phyloP scores from a whole-genome alignment of 2,329 filamentous ascomycete genomes.

The Clarireedia paspali region DNA sequence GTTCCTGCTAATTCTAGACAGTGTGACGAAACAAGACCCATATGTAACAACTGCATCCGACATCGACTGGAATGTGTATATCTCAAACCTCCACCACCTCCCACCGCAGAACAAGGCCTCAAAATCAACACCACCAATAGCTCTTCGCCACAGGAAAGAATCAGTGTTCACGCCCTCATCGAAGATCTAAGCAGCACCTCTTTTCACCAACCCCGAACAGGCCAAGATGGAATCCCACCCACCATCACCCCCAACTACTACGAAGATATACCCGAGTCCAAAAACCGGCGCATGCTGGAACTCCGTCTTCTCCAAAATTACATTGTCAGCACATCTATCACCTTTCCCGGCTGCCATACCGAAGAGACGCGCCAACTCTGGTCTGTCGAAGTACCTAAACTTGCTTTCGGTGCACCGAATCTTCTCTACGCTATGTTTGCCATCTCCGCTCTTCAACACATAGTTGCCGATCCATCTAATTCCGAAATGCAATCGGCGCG shows the following conservation, averaged over 20 bases:
- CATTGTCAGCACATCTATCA: slow-evolving; percentile 7
- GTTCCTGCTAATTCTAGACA: not conserved
- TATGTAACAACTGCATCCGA: slow-evolving; percentile 14
- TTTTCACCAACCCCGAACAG: not conserved
- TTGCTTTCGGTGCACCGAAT: slow-evolving; percentile 10
- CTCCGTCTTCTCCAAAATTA: slow-evolving; percentile 15
- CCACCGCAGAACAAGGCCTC: not conserved
- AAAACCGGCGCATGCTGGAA: slow-evolving; percentile 12
- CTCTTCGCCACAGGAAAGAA: not conserved
- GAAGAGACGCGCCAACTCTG: slow-evolving; percentile 6
- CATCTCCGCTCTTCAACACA: slow-evolving; percentile 12
- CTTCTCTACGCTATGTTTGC: slow-evolving; percentile 15
- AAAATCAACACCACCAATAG: slow-evolving; percentile 2
- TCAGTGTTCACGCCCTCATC: not conserved
- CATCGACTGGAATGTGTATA: slow-evolving; percentile 15
- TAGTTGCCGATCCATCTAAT: slow-evolving; percentile 9
- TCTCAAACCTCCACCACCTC: slow-evolving; percentile 1
- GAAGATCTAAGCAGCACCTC: slow-evolving; percentile 4
- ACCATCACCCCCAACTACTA: not conserved
- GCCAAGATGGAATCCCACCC: not conserved
- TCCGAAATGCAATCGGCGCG: slow-evolving; percentile 10
- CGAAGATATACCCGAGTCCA: slow-evolving; percentile 10
- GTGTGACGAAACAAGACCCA: slow-evolving; percentile 15
- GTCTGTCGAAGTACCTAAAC: slow-evolving; percentile 12
- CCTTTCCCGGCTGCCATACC: slow-evolving; percentile 7